These are phyloP conservation scores for Erucastrum elatum DNA, from an alignment of 345 rosid species.

Conservation along the genomic window DNA sequence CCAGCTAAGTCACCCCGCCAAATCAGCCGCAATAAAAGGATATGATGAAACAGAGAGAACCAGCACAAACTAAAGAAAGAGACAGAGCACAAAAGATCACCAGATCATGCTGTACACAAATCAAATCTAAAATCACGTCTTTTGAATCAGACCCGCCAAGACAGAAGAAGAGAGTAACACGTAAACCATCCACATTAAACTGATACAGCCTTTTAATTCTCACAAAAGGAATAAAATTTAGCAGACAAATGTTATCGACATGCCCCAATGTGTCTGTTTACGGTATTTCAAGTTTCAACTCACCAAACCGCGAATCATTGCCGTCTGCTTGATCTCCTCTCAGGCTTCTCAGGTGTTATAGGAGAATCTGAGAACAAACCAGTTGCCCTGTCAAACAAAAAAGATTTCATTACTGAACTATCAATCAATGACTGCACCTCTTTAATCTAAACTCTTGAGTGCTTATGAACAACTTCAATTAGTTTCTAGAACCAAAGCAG, in stretches of 20 bases:
- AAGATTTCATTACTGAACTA: neutral
- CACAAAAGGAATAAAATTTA: neutral
- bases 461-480: neutral
- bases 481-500: neutral
- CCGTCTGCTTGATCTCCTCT: conserved; percentile 18
- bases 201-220: conserved; percentile 17
- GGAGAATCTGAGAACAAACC: conserved; percentile 37
- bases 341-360: conserved; percentile 4
- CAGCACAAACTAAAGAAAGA: conserved; percentile 11
- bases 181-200: conserved; percentile 25
- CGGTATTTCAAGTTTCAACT: conserved; percentile 2
- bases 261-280: conserved; percentile 12
- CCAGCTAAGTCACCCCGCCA: conserved; percentile 31
- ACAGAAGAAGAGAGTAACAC: neutral
- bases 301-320: conserved; percentile 12
- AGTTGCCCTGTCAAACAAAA: conserved; percentile 50
- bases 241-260: conserved; percentile 15
- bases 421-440: neutral
- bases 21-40: conserved; percentile 34
- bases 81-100: conserved; percentile 32
- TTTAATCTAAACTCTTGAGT: neutral
- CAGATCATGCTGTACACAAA: conserved; percentile 27
- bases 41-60: conserved; percentile 26
- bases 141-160: conserved; percentile 20
- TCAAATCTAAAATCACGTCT: conserved; percentile 16